A percentile compares a stretch with the other conserved stretches of the same genome.
Conservation (phyloP, 768 basidiomycete species). For the Pisolithus marmoratus region DNA sequence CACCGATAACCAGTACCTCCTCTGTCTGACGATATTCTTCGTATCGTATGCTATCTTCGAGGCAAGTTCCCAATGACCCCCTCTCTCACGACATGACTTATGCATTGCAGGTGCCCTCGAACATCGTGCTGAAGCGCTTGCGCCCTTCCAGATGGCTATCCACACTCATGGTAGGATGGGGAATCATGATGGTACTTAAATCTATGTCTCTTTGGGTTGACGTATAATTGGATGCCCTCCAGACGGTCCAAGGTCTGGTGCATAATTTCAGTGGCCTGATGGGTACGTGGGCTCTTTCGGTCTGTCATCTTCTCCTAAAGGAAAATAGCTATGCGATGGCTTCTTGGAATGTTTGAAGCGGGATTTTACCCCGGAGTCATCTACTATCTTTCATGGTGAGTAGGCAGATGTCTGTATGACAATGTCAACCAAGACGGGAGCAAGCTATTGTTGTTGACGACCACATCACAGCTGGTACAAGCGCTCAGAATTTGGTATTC, state of each 20-base stretch:
- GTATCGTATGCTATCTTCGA: conserved; percentile 68
- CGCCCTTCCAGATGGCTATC: conserved; percentile 78
- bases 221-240: conserved; percentile 4
- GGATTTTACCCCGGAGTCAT: conserved; percentile 42
- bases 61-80: conserved; percentile 25
- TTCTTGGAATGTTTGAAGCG: conserved; percentile 69
- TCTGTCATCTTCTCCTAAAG: background rate
- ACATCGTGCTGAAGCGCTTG: conserved; percentile 65
- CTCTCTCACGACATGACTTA: background rate
- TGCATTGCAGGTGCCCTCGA: conserved; percentile 52
- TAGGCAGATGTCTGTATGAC: background rate
- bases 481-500: conserved; percentile 69
- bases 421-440: background rate
- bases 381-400: conserved; percentile 69
- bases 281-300: conserved; percentile 33
- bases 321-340: conserved; percentile 56
- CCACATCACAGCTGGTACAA: conserved; percentile 45
- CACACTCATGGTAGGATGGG: conserved; percentile 68
- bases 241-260: conserved; percentile 72
- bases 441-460: too few species aligned
- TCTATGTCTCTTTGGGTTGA: background rate
- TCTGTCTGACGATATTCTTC: conserved; percentile 57
- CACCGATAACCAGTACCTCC: conserved; percentile 58
- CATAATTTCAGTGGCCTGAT: conserved; percentile 65
- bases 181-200: conserved; percentile 60